Evolutionary conservation across 1,284 basidiomycete genomes (phyloP).

Genomic region (Ustilago loliicola): DNA sequence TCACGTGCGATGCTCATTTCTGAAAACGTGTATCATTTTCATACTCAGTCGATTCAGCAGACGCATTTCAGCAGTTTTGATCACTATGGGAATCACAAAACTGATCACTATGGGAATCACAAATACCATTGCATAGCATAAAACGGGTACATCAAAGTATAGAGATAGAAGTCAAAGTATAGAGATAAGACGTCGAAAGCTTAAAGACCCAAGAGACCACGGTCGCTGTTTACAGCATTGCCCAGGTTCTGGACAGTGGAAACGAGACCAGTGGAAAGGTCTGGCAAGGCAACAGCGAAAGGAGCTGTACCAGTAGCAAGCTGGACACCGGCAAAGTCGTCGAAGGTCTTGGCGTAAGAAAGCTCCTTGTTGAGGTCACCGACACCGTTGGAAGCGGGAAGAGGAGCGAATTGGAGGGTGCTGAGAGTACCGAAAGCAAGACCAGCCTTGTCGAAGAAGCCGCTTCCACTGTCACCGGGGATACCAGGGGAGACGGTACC

Average conservation of each 20-base stretch:
- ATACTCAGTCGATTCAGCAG: neutral
- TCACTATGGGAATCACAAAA: neutral
- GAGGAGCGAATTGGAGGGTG: slow-evolving; percentile 54
- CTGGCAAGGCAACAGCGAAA: slow-evolving; percentile 49
- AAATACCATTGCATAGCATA: slow-evolving; percentile 14
- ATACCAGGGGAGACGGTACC: slow-evolving; percentile 50
- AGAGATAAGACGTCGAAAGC: neutral
- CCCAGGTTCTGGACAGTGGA: slow-evolving; percentile 17
- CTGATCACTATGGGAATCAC: neutral
- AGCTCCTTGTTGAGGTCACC: slow-evolving; percentile 49
- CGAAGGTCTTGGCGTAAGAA: slow-evolving; percentile 39
- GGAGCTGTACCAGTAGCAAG: slow-evolving; percentile 49
- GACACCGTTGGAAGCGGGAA: slow-evolving; percentile 52
- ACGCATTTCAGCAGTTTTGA: neutral
- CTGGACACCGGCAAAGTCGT: slow-evolving; percentile 50
- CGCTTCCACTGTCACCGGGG: slow-evolving; percentile 56
- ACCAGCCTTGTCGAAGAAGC: slow-evolving; percentile 50
- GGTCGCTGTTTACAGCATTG: slow-evolving; percentile 2
- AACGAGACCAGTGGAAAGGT: slow-evolving; percentile 27
- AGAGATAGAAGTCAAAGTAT: neutral
- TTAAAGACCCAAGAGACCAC: slow-evolving; percentile 1
- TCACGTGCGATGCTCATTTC: neutral
- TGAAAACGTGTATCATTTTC: neutral
- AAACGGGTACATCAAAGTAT: neutral
- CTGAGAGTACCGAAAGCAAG: slow-evolving; percentile 49